phyloP scores from a whole-genome alignment of 768 basidiomycete species.

The Mrakia hoshinonis region DNA sequence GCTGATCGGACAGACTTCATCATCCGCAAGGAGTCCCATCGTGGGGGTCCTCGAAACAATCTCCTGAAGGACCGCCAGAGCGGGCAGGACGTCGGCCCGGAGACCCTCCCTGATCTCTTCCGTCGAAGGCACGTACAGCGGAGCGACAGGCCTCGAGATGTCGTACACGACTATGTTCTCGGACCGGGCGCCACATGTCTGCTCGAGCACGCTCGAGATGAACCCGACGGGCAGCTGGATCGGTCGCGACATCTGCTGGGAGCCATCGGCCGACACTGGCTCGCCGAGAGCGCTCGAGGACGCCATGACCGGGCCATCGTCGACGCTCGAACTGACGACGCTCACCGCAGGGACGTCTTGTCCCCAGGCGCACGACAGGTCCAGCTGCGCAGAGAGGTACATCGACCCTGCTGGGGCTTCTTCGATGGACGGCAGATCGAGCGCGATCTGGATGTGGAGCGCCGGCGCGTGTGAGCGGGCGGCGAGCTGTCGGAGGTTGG shows the following conservation, averaged over 20 bases:
- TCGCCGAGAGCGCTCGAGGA: not conserved
- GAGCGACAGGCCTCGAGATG: not conserved
- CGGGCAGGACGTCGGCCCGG: not conserved
- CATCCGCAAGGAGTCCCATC: not conserved
- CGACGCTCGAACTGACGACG: conserved; percentile 2
- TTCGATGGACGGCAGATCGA: not conserved
- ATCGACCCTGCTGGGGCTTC: not conserved
- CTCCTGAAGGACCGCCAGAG: not conserved
- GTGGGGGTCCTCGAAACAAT: not conserved
- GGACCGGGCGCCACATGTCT: not conserved
- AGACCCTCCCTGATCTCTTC: not conserved
- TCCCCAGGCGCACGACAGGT: not conserved
- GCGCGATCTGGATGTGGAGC: not conserved
- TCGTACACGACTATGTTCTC: not conserved
- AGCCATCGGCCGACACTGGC: not conserved
- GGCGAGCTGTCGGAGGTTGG: not conserved
- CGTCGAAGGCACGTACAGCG: not conserved
- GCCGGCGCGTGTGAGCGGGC: not conserved
- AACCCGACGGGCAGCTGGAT: not conserved
- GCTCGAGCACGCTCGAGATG: not conserved
- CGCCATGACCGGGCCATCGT: not conserved
- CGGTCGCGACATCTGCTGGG: not conserved
- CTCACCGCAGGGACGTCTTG: not conserved
- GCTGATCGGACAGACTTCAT: not conserved
- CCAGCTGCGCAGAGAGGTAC: not conserved